Evolutionary conservation across 305 asterid genomes (phyloP), one percentile per base, ranked within the genome.

Genomic region (Salvia sclarea): DNA sequence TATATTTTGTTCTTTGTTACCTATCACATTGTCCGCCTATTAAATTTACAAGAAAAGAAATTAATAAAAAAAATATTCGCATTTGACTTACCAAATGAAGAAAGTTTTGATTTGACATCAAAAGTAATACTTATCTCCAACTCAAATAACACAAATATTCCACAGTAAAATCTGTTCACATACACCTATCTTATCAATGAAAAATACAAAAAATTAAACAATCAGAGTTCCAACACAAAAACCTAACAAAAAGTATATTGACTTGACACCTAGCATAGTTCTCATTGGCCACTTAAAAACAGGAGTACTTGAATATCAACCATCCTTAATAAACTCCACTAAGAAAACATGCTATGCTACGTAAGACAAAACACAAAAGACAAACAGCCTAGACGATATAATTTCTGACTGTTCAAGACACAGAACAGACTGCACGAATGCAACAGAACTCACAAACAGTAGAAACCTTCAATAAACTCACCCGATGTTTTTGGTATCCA

Each of bases 401-500:
- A 11, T 20, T 56, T 55, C 30, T 17, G 14, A 35, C 10, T 13
- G 66, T 11, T 59, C 35, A 63, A 55, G 33, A 24, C 1, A 31
- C 62, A 31, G 35, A 6, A 24, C 14, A 24, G 33, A 53, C 37
- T 53, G 37, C 59, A 53, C 20, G 24, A 57, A 70, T 30, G 21
- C 24, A 59, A 49, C 13, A 49, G 30, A 21, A 11, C 20, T 44
- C 28, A 8, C 14, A 52, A 61, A 66, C 20, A 31, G 21, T 8
- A 49, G 30, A 48, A 35, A 60, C 13, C 40, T 6, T 45, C 22
- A 62, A 53, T 21, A 56, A 58, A 86, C 89, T 85, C 76, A 93
- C 98, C 98, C 98, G 38, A 88, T 83, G 40, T 86, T 80, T 49
- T 76, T 61, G 61, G 47, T 68, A 56, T 93, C 96, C 82, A 91